phyloP scores from a whole-genome alignment of 2,329 filamentous ascomycete genomes.

The Aspergillus candidus region DNA sequence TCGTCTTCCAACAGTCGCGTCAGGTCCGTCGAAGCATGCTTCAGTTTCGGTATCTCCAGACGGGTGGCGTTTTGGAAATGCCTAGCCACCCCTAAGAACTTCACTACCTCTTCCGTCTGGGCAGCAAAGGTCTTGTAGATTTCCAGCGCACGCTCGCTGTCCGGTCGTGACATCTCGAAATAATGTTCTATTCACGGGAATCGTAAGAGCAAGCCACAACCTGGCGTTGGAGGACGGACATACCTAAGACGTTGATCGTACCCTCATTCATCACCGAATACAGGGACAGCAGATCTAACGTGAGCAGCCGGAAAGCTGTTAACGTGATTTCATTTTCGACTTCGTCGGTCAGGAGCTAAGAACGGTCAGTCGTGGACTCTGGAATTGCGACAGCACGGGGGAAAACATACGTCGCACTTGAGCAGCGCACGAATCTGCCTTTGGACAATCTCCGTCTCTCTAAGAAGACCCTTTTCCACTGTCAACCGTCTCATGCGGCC shows the following conservation, averaged over 20 bases:
- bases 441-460: constrained; percentile 88
- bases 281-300: constrained; percentile 78
- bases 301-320: constrained; percentile 85
- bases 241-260: constrained; percentile 92
- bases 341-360: constrained; percentile 74
- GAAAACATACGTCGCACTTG: constrained; percentile 71
- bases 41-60: constrained; percentile 91
- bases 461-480: constrained; percentile 84
- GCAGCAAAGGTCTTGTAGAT: constrained; percentile 90
- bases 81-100: constrained; percentile 78
- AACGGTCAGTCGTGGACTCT: constrained; percentile 10
- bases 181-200: constrained; percentile 64
- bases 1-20: constrained; percentile 90
- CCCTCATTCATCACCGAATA: constrained; percentile 96
- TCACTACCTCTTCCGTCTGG: constrained; percentile 88
- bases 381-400: not conserved
- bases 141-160: constrained; percentile 83
- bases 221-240: constrained; percentile 20
- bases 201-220: constrained; percentile 7
- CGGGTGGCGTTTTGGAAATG: constrained; percentile 89
- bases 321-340: constrained; percentile 95
- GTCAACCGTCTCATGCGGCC: constrained; percentile 76
- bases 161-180: constrained; percentile 93
- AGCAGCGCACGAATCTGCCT: constrained; percentile 77
- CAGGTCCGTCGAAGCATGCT: constrained; percentile 90